A percentile compares a stretch with the other conserved stretches of the same genome.
Conservation (phyloP, 2,329 filamentous ascomycete species). For the Xenoacremonium recifei region DNA sequence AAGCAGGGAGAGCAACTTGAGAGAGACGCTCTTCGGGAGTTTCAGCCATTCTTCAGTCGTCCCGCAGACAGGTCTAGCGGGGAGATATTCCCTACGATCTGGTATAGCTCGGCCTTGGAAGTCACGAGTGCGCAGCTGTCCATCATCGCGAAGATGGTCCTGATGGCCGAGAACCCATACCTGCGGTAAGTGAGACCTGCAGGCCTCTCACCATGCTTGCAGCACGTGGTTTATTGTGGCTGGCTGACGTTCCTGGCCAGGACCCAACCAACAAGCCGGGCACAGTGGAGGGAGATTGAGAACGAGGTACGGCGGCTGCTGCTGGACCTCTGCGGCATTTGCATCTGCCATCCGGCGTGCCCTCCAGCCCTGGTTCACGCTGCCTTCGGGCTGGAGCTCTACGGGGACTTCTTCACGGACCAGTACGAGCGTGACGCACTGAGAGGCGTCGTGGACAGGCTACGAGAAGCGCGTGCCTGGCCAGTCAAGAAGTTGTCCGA, state of each 20-base stretch:
- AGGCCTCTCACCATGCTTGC: background rate
- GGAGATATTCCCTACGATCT: slow-evolving; percentile 39
- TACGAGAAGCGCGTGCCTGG: slow-evolving; percentile 41
- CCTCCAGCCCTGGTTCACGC: slow-evolving; percentile 39
- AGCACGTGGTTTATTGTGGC: background rate
- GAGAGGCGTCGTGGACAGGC: slow-evolving; percentile 42
- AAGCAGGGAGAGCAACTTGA: slow-evolving; percentile 36
- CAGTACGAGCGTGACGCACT: slow-evolving; percentile 36
- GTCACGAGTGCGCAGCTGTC: slow-evolving; percentile 40
- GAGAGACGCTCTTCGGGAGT: slow-evolving; percentile 28
- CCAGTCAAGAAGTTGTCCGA: slow-evolving; percentile 35
- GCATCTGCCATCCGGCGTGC: slow-evolving; percentile 36
- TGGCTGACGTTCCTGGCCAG: background rate
- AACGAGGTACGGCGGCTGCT: slow-evolving; percentile 37
- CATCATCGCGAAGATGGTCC: slow-evolving; percentile 38
- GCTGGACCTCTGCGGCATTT: slow-evolving; percentile 39
- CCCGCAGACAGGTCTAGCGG: slow-evolving; percentile 34
- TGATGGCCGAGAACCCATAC: slow-evolving; percentile 38
- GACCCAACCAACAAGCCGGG: slow-evolving; percentile 22
- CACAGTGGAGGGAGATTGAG: slow-evolving; percentile 35
- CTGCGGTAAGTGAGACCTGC: slow-evolving; percentile 27
- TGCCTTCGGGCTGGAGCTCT: slow-evolving; percentile 39
- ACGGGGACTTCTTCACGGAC: slow-evolving; percentile 41
- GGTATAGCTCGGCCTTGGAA: slow-evolving; percentile 39
- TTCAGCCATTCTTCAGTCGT: slow-evolving; percentile 33